These are phyloP conservation scores for Kazachstania sp. DNA, from an alignment of 1,139 yeast genomes.

Conservation along the genomic window DNA sequence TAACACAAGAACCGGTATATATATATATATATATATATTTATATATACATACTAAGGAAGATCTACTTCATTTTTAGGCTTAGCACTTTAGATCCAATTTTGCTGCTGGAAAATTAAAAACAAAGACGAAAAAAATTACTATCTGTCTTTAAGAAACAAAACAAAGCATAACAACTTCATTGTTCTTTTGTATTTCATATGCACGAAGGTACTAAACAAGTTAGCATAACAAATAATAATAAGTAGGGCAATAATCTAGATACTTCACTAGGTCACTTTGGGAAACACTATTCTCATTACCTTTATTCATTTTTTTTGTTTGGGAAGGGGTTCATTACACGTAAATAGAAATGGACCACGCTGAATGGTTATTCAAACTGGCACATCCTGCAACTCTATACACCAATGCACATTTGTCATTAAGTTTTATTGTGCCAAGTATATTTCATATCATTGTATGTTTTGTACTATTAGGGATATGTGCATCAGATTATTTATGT, in stretches of 20 bases:
- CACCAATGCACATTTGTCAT: slow-evolving; percentile 12
- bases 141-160: too few species aligned
- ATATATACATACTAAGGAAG: not conserved
- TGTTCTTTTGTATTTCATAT: too few species aligned
- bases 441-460: slow-evolving; percentile 19
- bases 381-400: slow-evolving; percentile 27
- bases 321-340: not conserved
- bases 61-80: not conserved
- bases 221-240: too few species aligned
- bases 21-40: not conserved
- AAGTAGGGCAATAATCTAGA: too few species aligned
- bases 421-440: slow-evolving; percentile 19
- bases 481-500: slow-evolving; percentile 31
- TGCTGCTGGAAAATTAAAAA: too few species aligned
- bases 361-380: slow-evolving; percentile 17
- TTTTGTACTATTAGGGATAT: slow-evolving; percentile 27
- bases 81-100: too few species aligned
- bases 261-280: not conserved
- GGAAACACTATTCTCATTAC: not conserved
- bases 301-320: not conserved
- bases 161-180: too few species aligned
- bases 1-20: not conserved
- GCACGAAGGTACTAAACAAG: too few species aligned
- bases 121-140: too few species aligned
- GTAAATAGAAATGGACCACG: not conserved